A percentile compares a stretch with the other conserved stretches of the same genome.
These are phyloP conservation scores for Starmera pachycereana DNA, from an alignment of 805 yeast species.

Conservation along the genomic window DNA sequence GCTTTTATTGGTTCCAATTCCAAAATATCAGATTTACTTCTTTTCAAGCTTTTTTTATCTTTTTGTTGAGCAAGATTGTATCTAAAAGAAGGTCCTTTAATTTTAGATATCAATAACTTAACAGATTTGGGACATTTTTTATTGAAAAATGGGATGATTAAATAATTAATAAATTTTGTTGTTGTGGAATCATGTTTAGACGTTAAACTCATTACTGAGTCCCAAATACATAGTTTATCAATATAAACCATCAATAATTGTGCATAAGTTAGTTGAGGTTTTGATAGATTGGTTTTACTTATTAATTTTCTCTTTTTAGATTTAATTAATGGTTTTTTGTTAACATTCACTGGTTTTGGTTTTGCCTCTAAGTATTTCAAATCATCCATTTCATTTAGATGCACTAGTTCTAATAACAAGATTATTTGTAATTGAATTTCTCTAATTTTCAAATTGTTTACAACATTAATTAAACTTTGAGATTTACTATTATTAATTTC, in stretches of 20 bases:
- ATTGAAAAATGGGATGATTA: constrained; percentile 43
- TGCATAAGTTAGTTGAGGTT: constrained; percentile 13
- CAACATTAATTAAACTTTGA: constrained; percentile 19
- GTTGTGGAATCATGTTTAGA: constrained; percentile 29
- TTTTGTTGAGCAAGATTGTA: constrained; percentile 1
- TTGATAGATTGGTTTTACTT: too few relatives aligned
- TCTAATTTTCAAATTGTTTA: constrained; percentile 35
- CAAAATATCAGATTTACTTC: constrained; percentile 1
- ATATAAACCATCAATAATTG: constrained; percentile 32
- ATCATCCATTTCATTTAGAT: constrained; percentile 25
- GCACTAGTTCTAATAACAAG: constrained; percentile 34
- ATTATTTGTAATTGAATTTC: constrained; percentile 49
- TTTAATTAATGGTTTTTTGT: constrained; percentile 22
- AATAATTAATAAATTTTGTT: constrained; percentile 38
- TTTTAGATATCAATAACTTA: constrained; percentile 32
- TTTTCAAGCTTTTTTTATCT: neutral
- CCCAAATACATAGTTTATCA: constrained; percentile 46
- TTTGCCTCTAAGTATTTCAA: constrained; percentile 20
- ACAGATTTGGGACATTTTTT: constrained; percentile 37
- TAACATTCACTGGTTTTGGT: constrained; percentile 11
- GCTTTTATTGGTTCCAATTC: neutral
- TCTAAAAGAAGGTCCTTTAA: constrained; percentile 37
- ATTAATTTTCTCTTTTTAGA: constrained; percentile 9
- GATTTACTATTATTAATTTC: constrained; percentile 14
- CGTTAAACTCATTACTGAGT: constrained; percentile 30